Evolutionary conservation across 345 rosid species (phyloP), one percentile per base, ranked within the genome.

Genomic region (Cardamine chenopodiifolia): DNA sequence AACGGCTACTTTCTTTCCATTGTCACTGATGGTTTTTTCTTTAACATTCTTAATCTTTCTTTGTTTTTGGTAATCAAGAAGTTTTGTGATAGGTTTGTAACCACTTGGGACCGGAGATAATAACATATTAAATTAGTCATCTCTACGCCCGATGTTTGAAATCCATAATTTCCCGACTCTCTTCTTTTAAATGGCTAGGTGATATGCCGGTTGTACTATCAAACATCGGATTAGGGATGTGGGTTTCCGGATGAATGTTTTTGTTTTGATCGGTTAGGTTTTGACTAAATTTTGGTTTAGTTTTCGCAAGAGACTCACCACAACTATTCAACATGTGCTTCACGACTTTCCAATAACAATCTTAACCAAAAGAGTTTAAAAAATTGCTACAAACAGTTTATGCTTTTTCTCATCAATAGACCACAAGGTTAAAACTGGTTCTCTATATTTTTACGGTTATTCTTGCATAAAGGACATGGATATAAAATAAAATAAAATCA

Each of bases 341-440:
- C 54, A 19, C 26, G 18, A 49, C 26, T 49, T 49, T 49, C 55
- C 55, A 4, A 20, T 20, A 49, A 20, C 14, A 19, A 11, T 48
- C 13, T 48, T 20, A 1, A 19, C 28, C 15, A 49, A 20, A 19
- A 11, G 0, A 8, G 4, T 39, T 4, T 42, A 48, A 4, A 48
- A 19, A 22, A 19, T 20, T 22, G 39, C 39, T n/a, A n/a, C 61
- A 4, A 29, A 56, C 23, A 56, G 34, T 29, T 29, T 23, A 39
- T 40, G 14, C 1, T 61, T 25, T 14, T 23, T 23, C 50, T 40
- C 50, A 40, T 40, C 48, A 53, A 20, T 7, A 37, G 14, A 37
- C 40, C 72, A 23, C 23, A 53, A 37, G 40, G 15, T 39, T 42
- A 54, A 42, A 40, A 22, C 31, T 28, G 73, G 19, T 54, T 55